Percentiles rank a stretch among this genome's conserved stretches.
phyloP scores from a whole-genome alignment of 441 rosid species.

The Corymbia citriodora region DNA sequence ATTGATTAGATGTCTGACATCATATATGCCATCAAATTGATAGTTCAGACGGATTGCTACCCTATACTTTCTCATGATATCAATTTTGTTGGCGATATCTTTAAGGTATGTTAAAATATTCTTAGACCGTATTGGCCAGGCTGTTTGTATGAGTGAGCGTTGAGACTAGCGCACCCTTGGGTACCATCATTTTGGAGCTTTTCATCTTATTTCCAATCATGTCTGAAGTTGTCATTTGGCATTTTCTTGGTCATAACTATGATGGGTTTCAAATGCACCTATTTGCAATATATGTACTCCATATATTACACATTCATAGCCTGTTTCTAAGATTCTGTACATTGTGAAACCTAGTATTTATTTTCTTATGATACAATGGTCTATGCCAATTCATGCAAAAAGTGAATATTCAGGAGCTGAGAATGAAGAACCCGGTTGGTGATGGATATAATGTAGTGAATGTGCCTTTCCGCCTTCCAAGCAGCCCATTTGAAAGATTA shows the following conservation, averaged over 20 bases:
- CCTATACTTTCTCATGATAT: slow-evolving; percentile 83
- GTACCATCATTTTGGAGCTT: neutral
- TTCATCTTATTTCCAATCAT: too few species aligned
- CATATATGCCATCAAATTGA: slow-evolving; percentile 23
- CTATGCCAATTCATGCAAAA: neutral
- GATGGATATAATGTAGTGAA: neutral
- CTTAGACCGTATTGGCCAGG: neutral
- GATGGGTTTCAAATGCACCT: too few species aligned
- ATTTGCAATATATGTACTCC: too few species aligned
- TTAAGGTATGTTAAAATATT: slow-evolving; percentile 54
- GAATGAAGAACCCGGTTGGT: neutral
- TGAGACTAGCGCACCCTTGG: neutral
- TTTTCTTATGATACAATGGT: neutral
- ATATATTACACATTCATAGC: neutral
- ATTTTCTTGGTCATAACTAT: too few species aligned
- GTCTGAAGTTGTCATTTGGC: too few species aligned
- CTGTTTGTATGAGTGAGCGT: neutral
- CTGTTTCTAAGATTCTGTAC: neutral
- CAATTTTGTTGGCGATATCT: slow-evolving; percentile 85
- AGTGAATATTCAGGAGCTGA: neutral
- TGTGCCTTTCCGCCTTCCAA: neutral
- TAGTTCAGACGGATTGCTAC: slow-evolving; percentile 99
- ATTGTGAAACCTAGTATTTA: neutral
- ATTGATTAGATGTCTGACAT: slow-evolving; percentile 25
- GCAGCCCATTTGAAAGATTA: neutral